A percentile compares a stretch with the other conserved stretches of the same genome.
These are phyloP conservation scores for Veloboletus limbatus DNA, from an alignment of 1,284 basidiomycete species.

Conservation along the genomic window DNA sequence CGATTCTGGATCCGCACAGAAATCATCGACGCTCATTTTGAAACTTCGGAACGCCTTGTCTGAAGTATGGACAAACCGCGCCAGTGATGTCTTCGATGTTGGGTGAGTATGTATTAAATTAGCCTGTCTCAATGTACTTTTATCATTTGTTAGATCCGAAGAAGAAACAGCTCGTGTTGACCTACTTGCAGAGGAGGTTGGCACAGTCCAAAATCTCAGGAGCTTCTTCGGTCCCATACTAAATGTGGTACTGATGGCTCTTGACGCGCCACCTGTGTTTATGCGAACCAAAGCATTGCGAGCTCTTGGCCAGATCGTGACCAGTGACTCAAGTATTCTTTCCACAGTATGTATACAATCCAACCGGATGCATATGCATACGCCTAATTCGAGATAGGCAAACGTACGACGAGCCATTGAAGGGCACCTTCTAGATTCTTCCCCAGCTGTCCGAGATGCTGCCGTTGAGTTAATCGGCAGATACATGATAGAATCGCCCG, in stretches of 20 bases:
- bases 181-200: constrained; percentile 69
- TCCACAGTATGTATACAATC: constrained; percentile 46
- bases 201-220: constrained; percentile 68
- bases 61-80: constrained; percentile 64
- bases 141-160: constrained; percentile 46
- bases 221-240: constrained; percentile 81
- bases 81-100: constrained; percentile 70
- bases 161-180: constrained; percentile 68
- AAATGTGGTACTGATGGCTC: constrained; percentile 67
- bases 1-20: constrained; percentile 25
- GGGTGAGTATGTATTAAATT: constrained; percentile 47
- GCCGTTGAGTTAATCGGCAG: constrained; percentile 95
- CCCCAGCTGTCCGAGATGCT: constrained; percentile 91
- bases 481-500: constrained; percentile 86
- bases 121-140: background rate
- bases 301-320: constrained; percentile 82
- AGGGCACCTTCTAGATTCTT: constrained; percentile 84
- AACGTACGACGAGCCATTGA: constrained; percentile 84
- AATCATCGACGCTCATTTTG: constrained; percentile 38
- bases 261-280: constrained; percentile 81
- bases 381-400: constrained; percentile 40
- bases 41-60: constrained; percentile 60
- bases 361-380: background rate
- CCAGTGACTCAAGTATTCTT: constrained; percentile 82
- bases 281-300: constrained; percentile 89